Evolutionary conservation across 768 basidiomycete species (phyloP), one percentile per base, ranked within the genome.

Genomic region (Xanthoconium purpureum): DNA sequence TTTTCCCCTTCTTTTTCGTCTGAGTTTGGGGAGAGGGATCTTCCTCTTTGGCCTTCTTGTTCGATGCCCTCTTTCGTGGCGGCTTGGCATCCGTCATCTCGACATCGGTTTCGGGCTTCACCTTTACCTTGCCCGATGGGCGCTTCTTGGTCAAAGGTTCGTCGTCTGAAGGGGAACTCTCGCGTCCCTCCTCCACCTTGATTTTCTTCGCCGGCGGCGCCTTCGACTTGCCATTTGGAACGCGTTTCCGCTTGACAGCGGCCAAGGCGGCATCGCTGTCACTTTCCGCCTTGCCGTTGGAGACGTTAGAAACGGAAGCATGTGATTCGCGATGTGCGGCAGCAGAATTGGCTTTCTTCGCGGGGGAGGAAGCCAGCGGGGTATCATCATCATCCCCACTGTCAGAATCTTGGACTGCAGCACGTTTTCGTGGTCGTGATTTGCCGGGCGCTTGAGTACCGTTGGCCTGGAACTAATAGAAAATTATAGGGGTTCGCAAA

Each of bases 281-380:
- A 32, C 66, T 70, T 24, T 75, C 70, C 45, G 66, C 64, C 64
- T 66, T 73, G 64, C 79, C 75, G 53, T 80, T 83, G 44, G 74
- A 65, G 49, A 69, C 59, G 35, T 58, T 61, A 35, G 57, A 48
- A 32, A 13, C 20, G 15, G 68, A 75, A 29, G 75, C 71, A 49
- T 71, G 66, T 32, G 75, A 68, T 37, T 74, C 74, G 36, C 79
- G 77, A 20, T 74, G 73, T n/a, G 74, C 69, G 5, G 74, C 68
- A 44, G 73, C 70, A 42, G 78, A 71, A 28, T 67, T 67, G 17
- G 66, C 55, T 54, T 73, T 73, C 72, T 89, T 90, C 5, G 74
- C 77, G 18, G 87, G 88, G 38, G 89, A 88, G 29, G 88, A 87
- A 47, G 88, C 84, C 38, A 89, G 79, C 50, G 87, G 88, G 17